Conservation (phyloP, 345 rosid species). For the Populus pruinosa region DNA sequence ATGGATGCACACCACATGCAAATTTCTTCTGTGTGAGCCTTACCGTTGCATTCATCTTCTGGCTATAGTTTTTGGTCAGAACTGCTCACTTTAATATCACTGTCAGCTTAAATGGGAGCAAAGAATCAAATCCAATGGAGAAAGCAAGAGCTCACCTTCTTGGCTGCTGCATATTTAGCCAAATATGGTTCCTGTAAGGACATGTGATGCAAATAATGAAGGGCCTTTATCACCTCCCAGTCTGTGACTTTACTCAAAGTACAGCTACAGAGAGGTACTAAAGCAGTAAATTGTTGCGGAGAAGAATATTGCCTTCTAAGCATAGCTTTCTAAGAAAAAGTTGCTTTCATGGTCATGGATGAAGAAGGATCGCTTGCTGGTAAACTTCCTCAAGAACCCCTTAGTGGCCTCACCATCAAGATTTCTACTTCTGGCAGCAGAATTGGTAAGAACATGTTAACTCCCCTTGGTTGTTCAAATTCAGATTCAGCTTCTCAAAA, state of each 20-base stretch:
- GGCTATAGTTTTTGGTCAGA: conserved; percentile 38
- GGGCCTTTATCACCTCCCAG: neutral
- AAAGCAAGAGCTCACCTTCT: conserved; percentile 20
- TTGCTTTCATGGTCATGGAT: conserved; percentile 27
- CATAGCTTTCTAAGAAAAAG: neutral
- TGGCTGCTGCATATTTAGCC: neutral
- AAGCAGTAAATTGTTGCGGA: neutral
- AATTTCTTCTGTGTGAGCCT: conserved; percentile 32
- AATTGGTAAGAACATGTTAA: conserved; percentile 33
- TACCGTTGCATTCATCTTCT: conserved; percentile 73
- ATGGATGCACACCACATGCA: conserved; percentile 60
- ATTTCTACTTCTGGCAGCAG: conserved; percentile 41
- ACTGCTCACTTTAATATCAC: conserved; percentile 41
- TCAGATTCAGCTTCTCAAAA: conserved; percentile 47
- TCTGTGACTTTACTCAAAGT: conserved; percentile 11
- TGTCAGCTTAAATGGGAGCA: conserved; percentile 39
- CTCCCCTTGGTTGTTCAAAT: conserved; percentile 6
- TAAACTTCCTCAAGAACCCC: conserved; percentile 25
- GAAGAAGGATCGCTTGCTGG: conserved; percentile 18
- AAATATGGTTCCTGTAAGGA: conserved; percentile 13
- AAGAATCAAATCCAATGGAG: conserved; percentile 14
- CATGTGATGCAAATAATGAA: conserved; percentile 5
- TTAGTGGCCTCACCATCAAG: conserved; percentile 57
- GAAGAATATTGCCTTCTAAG: neutral
- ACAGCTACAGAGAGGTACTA: neutral